These are phyloP conservation scores for Odontarrhena argentea DNA, from an alignment of 345 rosid genomes.

Conservation along the genomic window DNA sequence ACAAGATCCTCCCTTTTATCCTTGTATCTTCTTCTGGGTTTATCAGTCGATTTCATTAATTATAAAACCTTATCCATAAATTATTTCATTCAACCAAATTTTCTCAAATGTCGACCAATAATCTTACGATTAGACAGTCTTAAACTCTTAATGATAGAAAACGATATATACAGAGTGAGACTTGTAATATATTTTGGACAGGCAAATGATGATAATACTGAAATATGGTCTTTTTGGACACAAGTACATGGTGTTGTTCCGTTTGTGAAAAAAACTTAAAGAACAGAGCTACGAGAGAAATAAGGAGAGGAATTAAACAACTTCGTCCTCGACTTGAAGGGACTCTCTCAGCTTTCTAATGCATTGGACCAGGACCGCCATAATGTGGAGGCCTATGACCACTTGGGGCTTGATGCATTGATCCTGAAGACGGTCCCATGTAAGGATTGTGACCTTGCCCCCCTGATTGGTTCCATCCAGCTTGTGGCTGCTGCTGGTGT, in stretches of 20 bases:
- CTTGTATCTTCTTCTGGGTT: not conserved
- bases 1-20: slow-evolving; percentile 31
- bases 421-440: slow-evolving; percentile 50
- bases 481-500: slow-evolving; percentile 51
- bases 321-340: slow-evolving; percentile 17
- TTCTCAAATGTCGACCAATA: slow-evolving; percentile 12
- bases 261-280: not conserved
- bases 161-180: not conserved
- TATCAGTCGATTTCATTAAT: not conserved
- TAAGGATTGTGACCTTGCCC: slow-evolving; percentile 64
- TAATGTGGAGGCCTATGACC: slow-evolving; percentile 41
- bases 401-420: slow-evolving; percentile 46
- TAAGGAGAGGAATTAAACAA: slow-evolving; percentile 23
- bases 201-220: slow-evolving; percentile 2
- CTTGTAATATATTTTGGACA: slow-evolving; percentile 15
- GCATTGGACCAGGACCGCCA: slow-evolving; percentile 68
- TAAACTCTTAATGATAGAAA: slow-evolving; percentile 1
- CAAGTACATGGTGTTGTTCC: slow-evolving; percentile 37
- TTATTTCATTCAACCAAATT: not conserved
- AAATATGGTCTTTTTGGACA: slow-evolving; percentile 24
- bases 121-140: slow-evolving; percentile 2
- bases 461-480: slow-evolving; percentile 65
- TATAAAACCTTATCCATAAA: slow-evolving; percentile 9
- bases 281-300: not conserved
- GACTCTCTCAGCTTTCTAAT: slow-evolving; percentile 17